Evolutionary conservation across 176 grass and related monocot genomes (phyloP), one percentile per base, ranked within the genome.

Genomic region (Hyparrhenia diplandra): DNA sequence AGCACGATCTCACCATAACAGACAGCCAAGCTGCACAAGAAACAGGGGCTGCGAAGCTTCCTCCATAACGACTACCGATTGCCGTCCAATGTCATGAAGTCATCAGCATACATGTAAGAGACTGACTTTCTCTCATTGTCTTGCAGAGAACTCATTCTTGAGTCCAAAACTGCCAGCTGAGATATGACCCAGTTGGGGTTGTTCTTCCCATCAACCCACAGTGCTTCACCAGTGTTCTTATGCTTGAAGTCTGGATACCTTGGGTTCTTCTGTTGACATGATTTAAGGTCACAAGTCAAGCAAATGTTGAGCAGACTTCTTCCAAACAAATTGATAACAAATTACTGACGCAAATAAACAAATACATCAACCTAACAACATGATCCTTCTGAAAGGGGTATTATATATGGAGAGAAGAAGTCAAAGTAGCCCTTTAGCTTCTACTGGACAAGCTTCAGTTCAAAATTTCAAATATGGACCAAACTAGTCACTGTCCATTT

Each of bases 241-340:
- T 94, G 84, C 84, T 91, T 91, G 12, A 94, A 94, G 74, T 94
- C 92, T 45, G 92, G 92, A 32, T 85, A 79, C 78, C 68, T 94
- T 0, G 81, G 92, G 74, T 82, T 94, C 85, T 81, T 94, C 92
- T 94, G 87, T 51, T 72, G 21, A 87, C 27, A 76, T 46, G 5
- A 5, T 58, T 67, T 83, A 52, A 59, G 20, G 24, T 67, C 59
- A 30, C 46, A 55, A 57, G 55, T 57, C 54, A 43, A 87, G 35
- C 20, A 71, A 83, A 83, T 34, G 34, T 72, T 27, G 14, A 72
- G 49, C 0, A 41, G 32, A 43, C 25, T n/a, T 84, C 16, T 78
- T 87, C 43, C 16, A 24, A 70, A 80, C 16, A n/a, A 20, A 63
- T 55, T 2, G 2, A 13, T 14, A 6, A 58, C 54, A 58, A 24